Evolutionary conservation across 75 land plant genomes (phyloP).

Genomic region (Pinus albicaulis): DNA sequence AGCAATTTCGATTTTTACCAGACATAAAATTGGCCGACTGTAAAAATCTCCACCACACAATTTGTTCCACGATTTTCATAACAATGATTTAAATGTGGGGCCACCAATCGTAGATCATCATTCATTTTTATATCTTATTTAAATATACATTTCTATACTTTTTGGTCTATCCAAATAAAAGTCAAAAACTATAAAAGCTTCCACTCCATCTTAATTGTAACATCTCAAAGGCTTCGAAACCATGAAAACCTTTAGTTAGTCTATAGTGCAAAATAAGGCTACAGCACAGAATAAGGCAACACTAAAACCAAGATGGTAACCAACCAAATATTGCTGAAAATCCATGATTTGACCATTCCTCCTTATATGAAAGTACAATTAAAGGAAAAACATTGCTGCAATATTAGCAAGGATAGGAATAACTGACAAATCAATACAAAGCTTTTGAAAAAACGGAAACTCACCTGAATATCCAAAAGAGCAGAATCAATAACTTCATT

Average conservation of each 20-base stretch:
- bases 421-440: not conserved
- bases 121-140: too few species aligned
- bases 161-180: too few species aligned
- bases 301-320: not conserved
- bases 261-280: too few species aligned
- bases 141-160: too few species aligned
- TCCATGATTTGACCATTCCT: not conserved
- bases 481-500: constrained; percentile 71
- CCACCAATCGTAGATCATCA: too few species aligned
- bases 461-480: constrained; percentile 62
- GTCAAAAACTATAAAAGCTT: too few species aligned
- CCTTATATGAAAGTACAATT: not conserved
- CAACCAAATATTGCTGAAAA: not conserved
- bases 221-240: not conserved
- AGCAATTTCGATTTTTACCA: too few species aligned
- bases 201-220: not conserved
- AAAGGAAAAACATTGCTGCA: constrained; percentile 2
- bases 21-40: too few species aligned
- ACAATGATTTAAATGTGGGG: too few species aligned
- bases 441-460: not conserved
- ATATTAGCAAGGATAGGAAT: not conserved
- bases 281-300: not conserved
- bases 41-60: too few species aligned
- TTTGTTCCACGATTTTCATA: too few species aligned
- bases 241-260: not conserved